These are phyloP conservation scores for Middelhovenomyces tepae DNA, from an alignment of 805 yeast genomes.

Conservation along the genomic window DNA sequence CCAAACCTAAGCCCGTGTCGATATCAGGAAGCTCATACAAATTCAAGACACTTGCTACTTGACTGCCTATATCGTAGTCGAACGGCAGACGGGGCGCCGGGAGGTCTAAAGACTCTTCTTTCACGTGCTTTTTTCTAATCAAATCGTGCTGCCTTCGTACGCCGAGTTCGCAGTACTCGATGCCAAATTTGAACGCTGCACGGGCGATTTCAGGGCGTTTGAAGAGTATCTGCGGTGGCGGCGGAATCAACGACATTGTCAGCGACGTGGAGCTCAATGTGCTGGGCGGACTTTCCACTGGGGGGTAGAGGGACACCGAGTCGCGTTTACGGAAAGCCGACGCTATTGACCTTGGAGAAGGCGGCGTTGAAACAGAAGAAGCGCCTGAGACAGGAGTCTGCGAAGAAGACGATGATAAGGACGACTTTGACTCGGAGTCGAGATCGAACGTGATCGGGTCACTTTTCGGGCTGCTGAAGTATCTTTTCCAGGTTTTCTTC, in stretches of 20 bases:
- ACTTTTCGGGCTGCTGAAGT: no score
- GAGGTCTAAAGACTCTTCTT: not conserved
- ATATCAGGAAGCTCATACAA: no score
- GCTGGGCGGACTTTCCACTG: no score
- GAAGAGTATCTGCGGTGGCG: slow-evolving; percentile 23
- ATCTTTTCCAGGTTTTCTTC: no score
- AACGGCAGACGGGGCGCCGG: slow-evolving; percentile 16
- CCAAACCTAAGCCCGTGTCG: no score
- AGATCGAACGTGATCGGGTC: no score
- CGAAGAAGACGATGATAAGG: not conserved
- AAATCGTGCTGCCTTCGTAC: slow-evolving; percentile 11
- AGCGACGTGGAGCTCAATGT: slow-evolving; percentile 11
- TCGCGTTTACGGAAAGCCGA: no score
- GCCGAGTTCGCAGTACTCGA: slow-evolving; percentile 15
- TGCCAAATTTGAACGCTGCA: slow-evolving; percentile 21
- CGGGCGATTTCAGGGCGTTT: slow-evolving; percentile 25
- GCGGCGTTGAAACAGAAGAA: slow-evolving; percentile 2
- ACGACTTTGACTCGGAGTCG: no score
- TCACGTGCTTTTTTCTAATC: not conserved
- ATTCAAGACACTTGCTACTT: slow-evolving; percentile 6
- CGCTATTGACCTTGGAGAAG: slow-evolving; percentile 3
- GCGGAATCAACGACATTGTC: slow-evolving; percentile 19
- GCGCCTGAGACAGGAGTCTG: not conserved
- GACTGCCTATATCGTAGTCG: slow-evolving; percentile 6
- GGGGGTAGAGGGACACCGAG: no score